Conservation (phyloP, 2,329 filamentous ascomycete species). For the Chaetoscypha palmicola region DNA sequence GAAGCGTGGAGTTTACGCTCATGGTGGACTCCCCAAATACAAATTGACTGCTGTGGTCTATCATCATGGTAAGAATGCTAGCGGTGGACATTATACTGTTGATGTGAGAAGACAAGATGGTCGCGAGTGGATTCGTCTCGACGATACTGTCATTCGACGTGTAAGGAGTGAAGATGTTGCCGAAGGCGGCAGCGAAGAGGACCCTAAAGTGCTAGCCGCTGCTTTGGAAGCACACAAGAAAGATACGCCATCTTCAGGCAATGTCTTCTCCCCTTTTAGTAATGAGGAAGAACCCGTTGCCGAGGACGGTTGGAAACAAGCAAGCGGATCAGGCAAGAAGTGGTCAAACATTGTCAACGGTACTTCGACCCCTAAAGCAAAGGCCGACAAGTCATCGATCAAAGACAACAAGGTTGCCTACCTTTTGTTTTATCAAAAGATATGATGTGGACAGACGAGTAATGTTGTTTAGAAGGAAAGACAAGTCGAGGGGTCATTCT, state of each 20-base stretch:
- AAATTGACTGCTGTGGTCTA: slow-evolving; percentile 86
- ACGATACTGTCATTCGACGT: slow-evolving; percentile 84
- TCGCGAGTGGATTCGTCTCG: slow-evolving; percentile 91
- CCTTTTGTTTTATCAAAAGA: slow-evolving; percentile 80
- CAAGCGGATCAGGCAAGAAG: slow-evolving; percentile 66
- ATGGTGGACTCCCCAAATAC: slow-evolving; percentile 72
- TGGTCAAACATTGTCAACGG: slow-evolving; percentile 67
- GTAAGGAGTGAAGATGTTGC: slow-evolving; percentile 85
- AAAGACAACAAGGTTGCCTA: slow-evolving; percentile 98
- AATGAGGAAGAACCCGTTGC: slow-evolving; percentile 60
- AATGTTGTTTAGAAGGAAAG: no score
- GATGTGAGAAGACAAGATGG: slow-evolving; percentile 91
- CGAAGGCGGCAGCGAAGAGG: slow-evolving; percentile 75
- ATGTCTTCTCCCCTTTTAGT: slow-evolving; percentile 65
- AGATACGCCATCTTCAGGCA: slow-evolving; percentile 47
- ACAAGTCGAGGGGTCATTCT: no score
- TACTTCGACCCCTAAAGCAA: slow-evolving; percentile 47
- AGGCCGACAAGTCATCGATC: slow-evolving; percentile 49
- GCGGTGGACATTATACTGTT: slow-evolving; percentile 95
- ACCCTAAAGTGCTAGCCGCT: slow-evolving; percentile 59
- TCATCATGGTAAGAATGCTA: slow-evolving; percentile 95
- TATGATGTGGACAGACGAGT: no score
- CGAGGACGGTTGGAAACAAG: slow-evolving; percentile 78
- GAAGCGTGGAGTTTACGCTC: slow-evolving; percentile 56
- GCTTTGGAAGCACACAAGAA: slow-evolving; percentile 62